These are phyloP conservation scores for Medakamo hakoo DNA, from an alignment of 139 green algal genomes.

Conservation along the genomic window DNA sequence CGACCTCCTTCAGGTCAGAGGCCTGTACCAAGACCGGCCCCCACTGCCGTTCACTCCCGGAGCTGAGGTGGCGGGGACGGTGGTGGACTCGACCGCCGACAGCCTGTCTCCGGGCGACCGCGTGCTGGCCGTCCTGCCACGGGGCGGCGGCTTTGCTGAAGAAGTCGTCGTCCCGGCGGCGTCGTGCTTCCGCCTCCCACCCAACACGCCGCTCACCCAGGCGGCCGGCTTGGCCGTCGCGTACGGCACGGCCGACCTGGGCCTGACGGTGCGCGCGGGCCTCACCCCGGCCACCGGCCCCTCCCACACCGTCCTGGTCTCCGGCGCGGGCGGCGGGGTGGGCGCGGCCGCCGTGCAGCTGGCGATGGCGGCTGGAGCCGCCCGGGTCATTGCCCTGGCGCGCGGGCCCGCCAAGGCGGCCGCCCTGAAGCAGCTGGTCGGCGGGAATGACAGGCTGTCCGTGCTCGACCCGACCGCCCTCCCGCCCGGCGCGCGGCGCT, in stretches of 20 bases:
- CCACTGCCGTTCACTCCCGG: neutral
- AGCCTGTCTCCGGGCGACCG: neutral
- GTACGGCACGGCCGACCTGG: neutral
- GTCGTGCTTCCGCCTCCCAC: neutral
- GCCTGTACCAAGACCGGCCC: neutral
- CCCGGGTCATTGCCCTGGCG: neutral
- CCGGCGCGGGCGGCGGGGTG: neutral
- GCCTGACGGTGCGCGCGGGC: no score
- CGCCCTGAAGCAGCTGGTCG: neutral
- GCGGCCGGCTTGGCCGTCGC: neutral
- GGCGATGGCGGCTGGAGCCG: no score
- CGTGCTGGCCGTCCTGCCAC: neutral
- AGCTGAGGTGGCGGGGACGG: neutral
- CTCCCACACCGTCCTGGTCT: neutral
- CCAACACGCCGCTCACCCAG: neutral
- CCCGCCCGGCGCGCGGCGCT: no score
- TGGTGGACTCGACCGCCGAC: neutral
- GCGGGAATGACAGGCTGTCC: no score
- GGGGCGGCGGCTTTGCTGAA: neutral
- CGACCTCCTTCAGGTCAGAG: neutral
- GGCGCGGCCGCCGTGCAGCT: neutral
- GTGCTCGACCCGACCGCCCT: neutral
- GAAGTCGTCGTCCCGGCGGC: neutral
- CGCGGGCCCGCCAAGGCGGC: neutral
- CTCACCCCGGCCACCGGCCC: no score